These are phyloP conservation scores for Fragaria ananassa DNA, from an alignment of 306 rosid species.

Conservation along the genomic window DNA sequence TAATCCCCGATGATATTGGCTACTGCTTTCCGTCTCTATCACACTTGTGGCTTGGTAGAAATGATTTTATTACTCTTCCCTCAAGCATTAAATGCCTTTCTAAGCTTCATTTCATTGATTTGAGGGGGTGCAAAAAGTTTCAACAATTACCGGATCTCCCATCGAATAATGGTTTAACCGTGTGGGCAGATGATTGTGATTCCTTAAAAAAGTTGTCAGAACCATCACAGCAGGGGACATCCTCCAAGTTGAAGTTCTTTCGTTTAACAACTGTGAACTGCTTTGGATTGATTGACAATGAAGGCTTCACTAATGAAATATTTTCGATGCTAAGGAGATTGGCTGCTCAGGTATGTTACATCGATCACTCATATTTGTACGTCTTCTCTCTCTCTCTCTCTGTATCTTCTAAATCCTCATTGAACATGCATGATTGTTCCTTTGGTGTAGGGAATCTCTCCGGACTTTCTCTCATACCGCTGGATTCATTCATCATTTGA, in stretches of 20 bases:
- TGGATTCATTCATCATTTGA: too few relatives aligned
- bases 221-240: background rate
- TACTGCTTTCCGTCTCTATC: background rate
- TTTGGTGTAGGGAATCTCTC: too few relatives aligned
- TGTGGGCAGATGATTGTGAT: background rate
- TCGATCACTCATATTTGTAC: background rate
- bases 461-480: background rate
- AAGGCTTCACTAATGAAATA: background rate
- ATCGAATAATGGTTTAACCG: background rate
- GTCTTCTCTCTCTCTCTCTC: too few relatives aligned
- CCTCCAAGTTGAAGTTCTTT: accelerated
- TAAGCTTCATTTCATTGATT: accelerated
- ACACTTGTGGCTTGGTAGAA: background rate
- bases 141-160: constrained; percentile 12
- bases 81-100: background rate
- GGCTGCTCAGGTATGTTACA: background rate
- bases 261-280: background rate
- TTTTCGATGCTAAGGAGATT: background rate
- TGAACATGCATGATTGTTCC: too few relatives aligned
- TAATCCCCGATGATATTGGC: constrained; percentile 3
- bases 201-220: background rate
- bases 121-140: constrained; percentile 5
- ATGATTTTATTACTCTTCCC: background rate
- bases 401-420: too few relatives aligned
- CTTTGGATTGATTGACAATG: background rate